These are phyloP conservation scores for Fusarium fracticaudum DNA, from an alignment of 2,329 filamentous ascomycete species.

Conservation along the genomic window DNA sequence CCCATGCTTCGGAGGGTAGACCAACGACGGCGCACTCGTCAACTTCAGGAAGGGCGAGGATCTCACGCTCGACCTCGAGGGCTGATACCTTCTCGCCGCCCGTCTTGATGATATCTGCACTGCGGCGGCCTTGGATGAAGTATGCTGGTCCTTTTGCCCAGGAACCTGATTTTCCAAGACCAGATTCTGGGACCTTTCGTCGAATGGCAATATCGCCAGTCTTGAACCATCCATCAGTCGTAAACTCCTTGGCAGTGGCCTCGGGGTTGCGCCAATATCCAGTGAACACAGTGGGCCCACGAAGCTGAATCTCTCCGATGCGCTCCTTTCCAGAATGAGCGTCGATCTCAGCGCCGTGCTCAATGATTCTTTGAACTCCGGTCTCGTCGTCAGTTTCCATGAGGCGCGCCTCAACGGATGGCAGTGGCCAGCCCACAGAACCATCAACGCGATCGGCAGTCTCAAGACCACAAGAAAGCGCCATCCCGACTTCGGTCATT, in stretches of 20 bases:
- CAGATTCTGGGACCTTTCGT: constrained; percentile 53
- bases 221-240: constrained; percentile 8
- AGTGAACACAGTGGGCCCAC: not conserved
- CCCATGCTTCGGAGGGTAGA: constrained; percentile 88
- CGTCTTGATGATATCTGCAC: constrained; percentile 96
- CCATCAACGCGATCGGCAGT: constrained; percentile 84
- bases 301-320: constrained; percentile 80
- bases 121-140: constrained; percentile 89
- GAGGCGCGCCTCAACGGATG: constrained; percentile 85
- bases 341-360: constrained; percentile 66
- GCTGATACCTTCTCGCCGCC: constrained; percentile 93
- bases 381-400: constrained; percentile 77
- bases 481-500: constrained; percentile 99
- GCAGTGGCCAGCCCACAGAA: constrained; percentile 92
- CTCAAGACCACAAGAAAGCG: constrained; percentile 88
- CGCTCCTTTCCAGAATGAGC: constrained; percentile 64
- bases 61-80: constrained; percentile 91
- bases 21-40: constrained; percentile 88
- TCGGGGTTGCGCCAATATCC: constrained; percentile 11
- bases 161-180: constrained; percentile 50
- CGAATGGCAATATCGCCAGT: constrained; percentile 12
- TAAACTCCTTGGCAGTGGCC: constrained; percentile 6
- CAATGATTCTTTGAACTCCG: constrained; percentile 66
- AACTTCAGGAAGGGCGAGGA: constrained; percentile 82
- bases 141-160: constrained; percentile 78